A percentile compares a stretch with the other conserved stretches of the same genome.
Evolutionary conservation across 345 rosid genomes (phyloP).

Genomic region (Fremontodendron californicum): DNA sequence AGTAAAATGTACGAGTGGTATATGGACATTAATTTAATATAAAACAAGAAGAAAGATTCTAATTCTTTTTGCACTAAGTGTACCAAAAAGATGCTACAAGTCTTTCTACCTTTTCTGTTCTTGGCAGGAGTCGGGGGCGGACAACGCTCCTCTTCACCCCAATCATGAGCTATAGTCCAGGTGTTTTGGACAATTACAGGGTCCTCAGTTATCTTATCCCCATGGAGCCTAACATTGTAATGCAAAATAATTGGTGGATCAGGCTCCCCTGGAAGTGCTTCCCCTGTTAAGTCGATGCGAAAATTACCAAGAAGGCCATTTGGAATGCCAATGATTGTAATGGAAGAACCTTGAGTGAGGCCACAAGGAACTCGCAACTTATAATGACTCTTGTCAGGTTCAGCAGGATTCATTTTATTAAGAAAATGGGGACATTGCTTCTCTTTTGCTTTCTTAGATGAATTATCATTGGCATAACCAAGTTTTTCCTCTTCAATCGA

Average conservation of each 20-base stretch:
- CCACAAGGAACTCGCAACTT: conserved; percentile 85
- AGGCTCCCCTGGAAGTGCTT: conserved; percentile 97
- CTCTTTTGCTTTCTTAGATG: conserved; percentile 41
- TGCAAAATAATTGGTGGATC: conserved; percentile 93
- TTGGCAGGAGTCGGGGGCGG: conserved; percentile 74
- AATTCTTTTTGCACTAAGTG: not conserved
- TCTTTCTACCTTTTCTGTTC: conserved; percentile 57
- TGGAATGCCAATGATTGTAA: conserved; percentile 85
- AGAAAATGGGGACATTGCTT: conserved; percentile 89
- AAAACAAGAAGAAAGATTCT: not conserved
- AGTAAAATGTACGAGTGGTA: not conserved
- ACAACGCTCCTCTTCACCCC: conserved; percentile 98
- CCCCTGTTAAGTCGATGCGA: conserved; percentile 84
- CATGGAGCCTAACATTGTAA: conserved; percentile 93
- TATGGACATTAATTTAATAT: not conserved
- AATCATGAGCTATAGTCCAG: conserved; percentile 87
- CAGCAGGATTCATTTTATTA: conserved; percentile 72
- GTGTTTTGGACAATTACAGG: conserved; percentile 98
- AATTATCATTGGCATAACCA: conserved; percentile 44
- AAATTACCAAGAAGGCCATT: conserved; percentile 86
- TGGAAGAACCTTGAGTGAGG: conserved; percentile 88
- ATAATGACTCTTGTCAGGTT: conserved; percentile 37
- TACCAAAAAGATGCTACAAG: not conserved
- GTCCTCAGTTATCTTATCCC: conserved; percentile 91
- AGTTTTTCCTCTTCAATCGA: conserved; percentile 65